Evolutionary conservation across 2,329 filamentous ascomycete species (phyloP), one percentile per base, ranked within the genome.

Genomic region (Clarireedia paspali): DNA sequence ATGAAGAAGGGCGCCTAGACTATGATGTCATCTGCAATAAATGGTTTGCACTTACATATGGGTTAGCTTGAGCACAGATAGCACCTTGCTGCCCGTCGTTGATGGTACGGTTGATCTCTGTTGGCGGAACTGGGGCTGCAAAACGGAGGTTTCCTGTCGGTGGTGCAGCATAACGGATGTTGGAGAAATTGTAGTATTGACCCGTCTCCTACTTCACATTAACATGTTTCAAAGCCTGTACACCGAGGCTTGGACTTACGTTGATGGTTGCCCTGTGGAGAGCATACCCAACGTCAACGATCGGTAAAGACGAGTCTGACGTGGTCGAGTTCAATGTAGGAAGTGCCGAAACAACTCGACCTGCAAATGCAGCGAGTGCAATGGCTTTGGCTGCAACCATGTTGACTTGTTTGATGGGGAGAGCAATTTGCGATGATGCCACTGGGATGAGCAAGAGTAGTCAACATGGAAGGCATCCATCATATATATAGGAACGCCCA

Each of bases 141-240:
- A 75, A 78, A 58, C 75, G 70, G 5, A 76, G 66, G 12, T 67
- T 60, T 17, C 74, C 75, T 0, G 69, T 62, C 5, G 75, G 75
- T n/a, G 74, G 66, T 7, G 70, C 71, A 1, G 73, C 75, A 58
- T 73, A 78, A 27, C 73, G 68, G 49, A 78, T 72, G n/a, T 74
- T 75, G 53, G 62, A 69, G 62, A 74, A 74, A 20, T 66, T 66
- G 61, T 72, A 74, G 55, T 71, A 72, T 40, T 63, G 54, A 5
- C 69, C 56, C 36, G 57, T 59, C 67, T 69, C 34, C 50, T 60
- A 23, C 45, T 66, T 68, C 36, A 47, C 38, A 47, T 53, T 38
- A 54, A 45, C 17, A 38, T 14, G n/a, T 40, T 40, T 36, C 2
- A 17, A 24, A 47, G 24, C 3, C 6, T n/a, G 40, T 36, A 46